A percentile compares a stretch with the other conserved stretches of the same genome.
phyloP scores from a whole-genome alignment of 192 early-diverging fungal species.

The Mortierella hygrophila region DNA sequence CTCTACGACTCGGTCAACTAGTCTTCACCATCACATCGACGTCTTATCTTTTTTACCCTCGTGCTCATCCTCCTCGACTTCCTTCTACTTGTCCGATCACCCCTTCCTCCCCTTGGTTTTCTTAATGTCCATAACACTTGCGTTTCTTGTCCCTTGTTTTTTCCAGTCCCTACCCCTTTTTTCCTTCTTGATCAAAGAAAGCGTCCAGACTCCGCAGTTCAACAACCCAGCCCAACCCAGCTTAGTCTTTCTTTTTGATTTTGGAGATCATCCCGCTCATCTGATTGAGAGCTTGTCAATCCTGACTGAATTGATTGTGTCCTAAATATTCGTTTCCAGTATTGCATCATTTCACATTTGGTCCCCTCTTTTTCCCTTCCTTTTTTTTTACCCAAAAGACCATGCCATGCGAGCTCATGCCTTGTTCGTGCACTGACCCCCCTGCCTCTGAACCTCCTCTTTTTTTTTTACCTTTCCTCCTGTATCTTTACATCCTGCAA shows the following conservation, averaged over 20 bases:
- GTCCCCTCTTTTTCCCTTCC: background rate
- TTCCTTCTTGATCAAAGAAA: background rate
- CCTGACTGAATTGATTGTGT: background rate
- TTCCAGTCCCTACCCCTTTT: no score
- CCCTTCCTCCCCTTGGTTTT: background rate
- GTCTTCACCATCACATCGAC: background rate
- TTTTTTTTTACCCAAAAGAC: background rate
- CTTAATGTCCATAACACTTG: no score
- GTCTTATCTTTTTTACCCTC: background rate
- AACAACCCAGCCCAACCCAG: background rate
- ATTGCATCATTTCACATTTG: background rate
- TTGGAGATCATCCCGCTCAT: background rate
- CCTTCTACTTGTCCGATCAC: background rate
- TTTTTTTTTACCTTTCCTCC: background rate
- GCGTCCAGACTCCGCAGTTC: background rate
- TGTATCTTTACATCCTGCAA: background rate
- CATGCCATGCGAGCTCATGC: slow-evolving; percentile 2
- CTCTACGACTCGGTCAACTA: background rate
- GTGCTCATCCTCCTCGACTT: background rate
- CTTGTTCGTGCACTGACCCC: background rate
- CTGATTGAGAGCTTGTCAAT: background rate
- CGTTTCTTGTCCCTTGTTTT: background rate
- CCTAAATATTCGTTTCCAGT: no score
- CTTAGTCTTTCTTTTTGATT: background rate
- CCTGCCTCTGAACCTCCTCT: background rate